These are phyloP conservation scores for Ogataea henricii DNA, from an alignment of 805 yeast genomes.

Conservation along the genomic window DNA sequence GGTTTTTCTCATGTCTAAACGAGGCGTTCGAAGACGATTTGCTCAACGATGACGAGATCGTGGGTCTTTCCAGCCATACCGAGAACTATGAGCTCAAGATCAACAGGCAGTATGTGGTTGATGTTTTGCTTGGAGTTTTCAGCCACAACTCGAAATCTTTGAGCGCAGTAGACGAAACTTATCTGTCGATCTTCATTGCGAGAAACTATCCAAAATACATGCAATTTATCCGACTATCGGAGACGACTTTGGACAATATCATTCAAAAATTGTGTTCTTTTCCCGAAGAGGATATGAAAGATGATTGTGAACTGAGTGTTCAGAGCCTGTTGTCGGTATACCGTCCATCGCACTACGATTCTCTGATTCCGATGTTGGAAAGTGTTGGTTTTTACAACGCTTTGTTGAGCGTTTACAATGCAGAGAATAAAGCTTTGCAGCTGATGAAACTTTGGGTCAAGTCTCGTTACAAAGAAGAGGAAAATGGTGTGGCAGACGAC, in stretches of 20 bases:
- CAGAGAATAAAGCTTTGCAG: constrained; percentile 53
- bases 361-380: constrained; percentile 51
- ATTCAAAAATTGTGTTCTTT: constrained; percentile 52
- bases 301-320: constrained; percentile 75
- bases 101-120: constrained; percentile 76
- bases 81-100: constrained; percentile 38
- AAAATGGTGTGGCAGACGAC: constrained; percentile 6
- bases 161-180: constrained; percentile 31
- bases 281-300: constrained; percentile 37
- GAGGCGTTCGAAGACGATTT: constrained; percentile 82
- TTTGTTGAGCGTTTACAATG: constrained; percentile 55
- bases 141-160: constrained; percentile 38
- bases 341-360: constrained; percentile 55
- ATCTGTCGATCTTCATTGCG: constrained; percentile 70
- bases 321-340: constrained; percentile 69
- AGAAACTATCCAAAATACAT: constrained; percentile 81
- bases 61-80: constrained; percentile 20
- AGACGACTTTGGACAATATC: constrained; percentile 50
- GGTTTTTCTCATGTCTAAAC: constrained; percentile 66
- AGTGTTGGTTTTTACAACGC: constrained; percentile 60
- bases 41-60: constrained; percentile 60
- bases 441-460: constrained; percentile 56
- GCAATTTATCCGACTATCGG: constrained; percentile 78
- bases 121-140: constrained; percentile 64
- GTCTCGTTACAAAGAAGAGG: constrained; percentile 2